A percentile compares a stretch with the other conserved stretches of the same genome.
These are phyloP conservation scores for Paecilomyces sp. DNA, from an alignment of 2,329 filamentous ascomycete species.

Conservation along the genomic window DNA sequence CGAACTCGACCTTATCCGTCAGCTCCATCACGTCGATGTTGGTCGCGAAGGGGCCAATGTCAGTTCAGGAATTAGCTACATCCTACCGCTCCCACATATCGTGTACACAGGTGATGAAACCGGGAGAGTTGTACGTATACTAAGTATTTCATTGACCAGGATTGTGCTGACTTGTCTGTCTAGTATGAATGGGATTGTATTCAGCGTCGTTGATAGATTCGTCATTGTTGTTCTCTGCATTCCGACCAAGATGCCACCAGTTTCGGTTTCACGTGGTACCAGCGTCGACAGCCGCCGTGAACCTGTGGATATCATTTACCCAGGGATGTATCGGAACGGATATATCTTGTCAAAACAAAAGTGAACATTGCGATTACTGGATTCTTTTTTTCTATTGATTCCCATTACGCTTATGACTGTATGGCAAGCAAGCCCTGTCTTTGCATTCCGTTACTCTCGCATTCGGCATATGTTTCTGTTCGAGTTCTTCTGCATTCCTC, in stretches of 20 bases:
- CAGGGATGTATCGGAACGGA: not conserved
- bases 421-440: not conserved
- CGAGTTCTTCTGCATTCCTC: not conserved
- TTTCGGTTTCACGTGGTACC: not conserved
- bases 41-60: constrained; percentile 53
- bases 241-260: not conserved
- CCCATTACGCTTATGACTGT: not conserved
- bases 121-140: constrained; percentile 69
- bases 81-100: constrained; percentile 71
- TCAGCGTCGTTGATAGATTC: constrained; percentile 27
- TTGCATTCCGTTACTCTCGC: not conserved
- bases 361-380: not conserved
- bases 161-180: constrained; percentile 10
- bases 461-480: not conserved
- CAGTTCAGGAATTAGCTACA: constrained; percentile 69
- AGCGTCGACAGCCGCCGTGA: not conserved
- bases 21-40: constrained; percentile 71
- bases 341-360: not conserved
- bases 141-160: not conserved
- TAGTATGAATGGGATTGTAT: constrained; percentile 55
- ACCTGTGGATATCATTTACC: not conserved
- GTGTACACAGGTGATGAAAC: constrained; percentile 94
- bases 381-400: not conserved
- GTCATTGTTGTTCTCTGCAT: not conserved
- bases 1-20: constrained; percentile 69